Evolutionary conservation across 306 rosid genomes (phyloP).

Genomic region (Cicer judaicum): DNA sequence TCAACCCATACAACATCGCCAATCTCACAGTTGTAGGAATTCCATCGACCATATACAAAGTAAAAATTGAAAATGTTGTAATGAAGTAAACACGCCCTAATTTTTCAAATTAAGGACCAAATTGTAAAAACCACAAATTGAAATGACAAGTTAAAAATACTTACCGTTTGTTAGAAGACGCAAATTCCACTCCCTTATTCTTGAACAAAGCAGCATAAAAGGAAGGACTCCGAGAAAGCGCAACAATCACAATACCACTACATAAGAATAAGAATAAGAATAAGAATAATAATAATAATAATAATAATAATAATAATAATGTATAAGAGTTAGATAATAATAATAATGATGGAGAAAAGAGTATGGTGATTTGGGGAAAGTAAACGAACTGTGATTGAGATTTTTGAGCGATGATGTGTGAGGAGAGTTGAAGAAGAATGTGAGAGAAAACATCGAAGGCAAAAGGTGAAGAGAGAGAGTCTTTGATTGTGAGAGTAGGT

Average conservation of each 20-base stretch:
- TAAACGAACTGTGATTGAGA: slow-evolving; percentile 75
- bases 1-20: no score
- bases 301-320: not conserved
- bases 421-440: slow-evolving; percentile 66
- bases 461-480: slow-evolving; percentile 69
- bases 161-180: slow-evolving; percentile 68
- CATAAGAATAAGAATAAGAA: not conserved
- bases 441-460: slow-evolving; percentile 65
- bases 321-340: slow-evolving; percentile 24
- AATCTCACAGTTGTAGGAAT: no score
- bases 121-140: not conserved
- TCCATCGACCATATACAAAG: not conserved
- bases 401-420: slow-evolving; percentile 62
- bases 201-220: slow-evolving; percentile 63
- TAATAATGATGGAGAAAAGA: not conserved
- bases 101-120: not conserved
- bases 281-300: no score
- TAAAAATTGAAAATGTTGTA: not conserved
- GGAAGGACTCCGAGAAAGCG: slow-evolving; percentile 73
- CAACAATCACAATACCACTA: slow-evolving; percentile 77
- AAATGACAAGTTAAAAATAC: not conserved
- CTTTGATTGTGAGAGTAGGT: slow-evolving; percentile 78
- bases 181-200: slow-evolving; percentile 55
- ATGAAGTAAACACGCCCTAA: not conserved
- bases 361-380: not conserved